Evolutionary conservation across 441 rosid species (phyloP).

Genomic region (Mallotus repandus): DNA sequence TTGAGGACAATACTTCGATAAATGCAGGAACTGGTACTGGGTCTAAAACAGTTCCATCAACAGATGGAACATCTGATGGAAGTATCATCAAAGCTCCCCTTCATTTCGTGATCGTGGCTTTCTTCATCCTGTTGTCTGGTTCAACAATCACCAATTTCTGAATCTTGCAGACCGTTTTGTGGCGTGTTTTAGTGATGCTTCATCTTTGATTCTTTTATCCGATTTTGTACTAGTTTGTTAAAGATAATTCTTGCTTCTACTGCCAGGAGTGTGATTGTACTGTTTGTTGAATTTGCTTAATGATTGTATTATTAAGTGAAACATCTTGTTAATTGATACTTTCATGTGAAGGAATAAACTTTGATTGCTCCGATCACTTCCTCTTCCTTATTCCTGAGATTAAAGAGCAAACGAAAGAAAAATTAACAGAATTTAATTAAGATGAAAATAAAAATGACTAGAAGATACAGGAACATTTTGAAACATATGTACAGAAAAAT

Average conservation of each 20-base stretch:
- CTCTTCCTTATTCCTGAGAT: not conserved
- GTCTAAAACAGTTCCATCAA: slow-evolving; percentile 42
- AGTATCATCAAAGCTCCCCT: slow-evolving; percentile 29
- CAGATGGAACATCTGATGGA: slow-evolving; percentile 40
- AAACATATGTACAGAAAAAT: too few relatives aligned
- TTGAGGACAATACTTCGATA: not conserved
- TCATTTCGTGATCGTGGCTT: slow-evolving; percentile 13
- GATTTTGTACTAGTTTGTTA: not conserved
- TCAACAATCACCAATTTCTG: slow-evolving; percentile 29
- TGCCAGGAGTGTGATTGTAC: slow-evolving; percentile 13
- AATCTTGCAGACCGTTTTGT: slow-evolving; percentile 16
- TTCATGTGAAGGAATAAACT: not conserved
- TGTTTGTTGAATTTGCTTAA: slow-evolving; percentile 22
- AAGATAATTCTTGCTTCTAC: slow-evolving; percentile 1
- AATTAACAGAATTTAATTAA: too few relatives aligned
- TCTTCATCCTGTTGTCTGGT: slow-evolving; percentile 29
- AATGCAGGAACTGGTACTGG: slow-evolving; percentile 31
- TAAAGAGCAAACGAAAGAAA: not conserved
- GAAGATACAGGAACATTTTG: too few relatives aligned
- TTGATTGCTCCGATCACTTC: not conserved
- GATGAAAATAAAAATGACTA: too few relatives aligned
- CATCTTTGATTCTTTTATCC: slow-evolving; percentile 14
- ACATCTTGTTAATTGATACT: not conserved
- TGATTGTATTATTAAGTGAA: slow-evolving; percentile 6
- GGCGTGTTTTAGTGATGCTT: not conserved